Evolutionary conservation across 805 yeast species (phyloP).

Genomic region (Wickerhamomyces queroliae): DNA sequence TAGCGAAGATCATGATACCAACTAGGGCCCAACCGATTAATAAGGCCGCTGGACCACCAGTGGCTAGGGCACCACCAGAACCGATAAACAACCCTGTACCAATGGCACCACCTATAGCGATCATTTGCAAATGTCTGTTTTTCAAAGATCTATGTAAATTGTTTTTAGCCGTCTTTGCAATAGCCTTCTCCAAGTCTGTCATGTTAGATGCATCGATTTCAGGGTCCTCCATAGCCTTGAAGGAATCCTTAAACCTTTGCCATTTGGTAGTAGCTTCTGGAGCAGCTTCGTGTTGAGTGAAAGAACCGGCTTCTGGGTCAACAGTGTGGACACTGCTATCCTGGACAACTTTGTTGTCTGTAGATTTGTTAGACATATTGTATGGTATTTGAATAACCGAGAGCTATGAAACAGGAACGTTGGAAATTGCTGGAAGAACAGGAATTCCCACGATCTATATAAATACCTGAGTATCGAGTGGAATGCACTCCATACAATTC

Average conservation of each 20-base stretch:
- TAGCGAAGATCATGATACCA: slow-evolving; percentile 52
- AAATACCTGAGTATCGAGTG: too few relatives aligned
- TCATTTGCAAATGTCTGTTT: slow-evolving; percentile 52
- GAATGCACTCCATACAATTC: too few relatives aligned
- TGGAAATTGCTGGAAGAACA: too few relatives aligned
- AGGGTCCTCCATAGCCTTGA: slow-evolving; percentile 11
- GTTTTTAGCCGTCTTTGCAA: slow-evolving; percentile 39
- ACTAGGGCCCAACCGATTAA: slow-evolving; percentile 49
- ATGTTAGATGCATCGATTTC: slow-evolving; percentile 30
- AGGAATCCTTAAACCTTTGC: slow-evolving; percentile 1
- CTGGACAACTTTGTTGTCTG: not conserved
- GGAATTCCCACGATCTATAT: too few relatives aligned
- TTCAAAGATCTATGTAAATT: slow-evolving; percentile 48
- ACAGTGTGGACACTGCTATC: not conserved
- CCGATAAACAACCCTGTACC: slow-evolving; percentile 71
- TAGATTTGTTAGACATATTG: not conserved
- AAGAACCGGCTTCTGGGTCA: slow-evolving; percentile 1
- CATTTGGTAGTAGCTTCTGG: slow-evolving; percentile 2
- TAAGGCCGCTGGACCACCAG: slow-evolving; percentile 62
- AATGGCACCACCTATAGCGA: slow-evolving; percentile 65
- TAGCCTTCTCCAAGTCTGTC: slow-evolving; percentile 40
- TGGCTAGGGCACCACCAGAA: slow-evolving; percentile 48
- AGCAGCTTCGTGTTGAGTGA: slow-evolving; percentile 4
- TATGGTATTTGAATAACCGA: too few relatives aligned
- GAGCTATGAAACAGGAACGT: too few relatives aligned